phyloP scores from a whole-genome alignment of 2,329 filamentous ascomycete species.

The Gnomoniopsis smithogilvyi region DNA sequence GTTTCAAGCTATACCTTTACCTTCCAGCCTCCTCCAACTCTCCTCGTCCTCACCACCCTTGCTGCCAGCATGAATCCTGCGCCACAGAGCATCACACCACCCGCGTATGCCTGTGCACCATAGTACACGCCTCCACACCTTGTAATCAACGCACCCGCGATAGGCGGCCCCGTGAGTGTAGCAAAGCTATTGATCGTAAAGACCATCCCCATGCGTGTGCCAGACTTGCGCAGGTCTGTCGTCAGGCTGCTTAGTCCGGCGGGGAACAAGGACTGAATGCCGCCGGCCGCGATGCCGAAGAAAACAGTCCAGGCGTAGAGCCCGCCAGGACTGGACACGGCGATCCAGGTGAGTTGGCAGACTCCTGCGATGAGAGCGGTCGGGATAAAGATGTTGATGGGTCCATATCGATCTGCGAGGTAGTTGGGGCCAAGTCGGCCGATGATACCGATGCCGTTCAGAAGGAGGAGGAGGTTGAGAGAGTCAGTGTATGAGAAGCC shows the following conservation, averaged over 20 bases:
- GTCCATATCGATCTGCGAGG: constrained; percentile 55
- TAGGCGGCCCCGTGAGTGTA: constrained; percentile 49
- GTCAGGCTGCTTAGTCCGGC: constrained; percentile 56
- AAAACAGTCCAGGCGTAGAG: constrained; percentile 61
- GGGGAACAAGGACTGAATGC: constrained; percentile 65
- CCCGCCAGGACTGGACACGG: constrained; percentile 43
- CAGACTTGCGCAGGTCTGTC: constrained; percentile 47
- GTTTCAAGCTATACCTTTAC: constrained; percentile 31
- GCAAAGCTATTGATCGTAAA: constrained; percentile 55
- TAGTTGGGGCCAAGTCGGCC: constrained; percentile 57
- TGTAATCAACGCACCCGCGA: constrained; percentile 47
- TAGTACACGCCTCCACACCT: constrained; percentile 37
- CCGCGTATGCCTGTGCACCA: constrained; percentile 49
- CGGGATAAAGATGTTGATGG: constrained; percentile 59
- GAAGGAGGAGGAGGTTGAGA: constrained; percentile 59
- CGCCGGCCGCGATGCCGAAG: constrained; percentile 63
- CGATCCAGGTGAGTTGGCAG: constrained; percentile 55
- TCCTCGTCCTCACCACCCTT: constrained; percentile 36
- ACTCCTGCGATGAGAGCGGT: constrained; percentile 37
- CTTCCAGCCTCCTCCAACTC: constrained; percentile 33
- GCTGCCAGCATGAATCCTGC: constrained; percentile 36
- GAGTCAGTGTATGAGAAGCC: constrained; percentile 44
- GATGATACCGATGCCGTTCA: constrained; percentile 60
- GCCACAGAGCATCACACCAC: constrained; percentile 39
- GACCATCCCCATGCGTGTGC: constrained; percentile 56